Evolutionary conservation across 2,329 filamentous ascomycete species (phyloP).

Genomic region (Arthrobotrys conoides): DNA sequence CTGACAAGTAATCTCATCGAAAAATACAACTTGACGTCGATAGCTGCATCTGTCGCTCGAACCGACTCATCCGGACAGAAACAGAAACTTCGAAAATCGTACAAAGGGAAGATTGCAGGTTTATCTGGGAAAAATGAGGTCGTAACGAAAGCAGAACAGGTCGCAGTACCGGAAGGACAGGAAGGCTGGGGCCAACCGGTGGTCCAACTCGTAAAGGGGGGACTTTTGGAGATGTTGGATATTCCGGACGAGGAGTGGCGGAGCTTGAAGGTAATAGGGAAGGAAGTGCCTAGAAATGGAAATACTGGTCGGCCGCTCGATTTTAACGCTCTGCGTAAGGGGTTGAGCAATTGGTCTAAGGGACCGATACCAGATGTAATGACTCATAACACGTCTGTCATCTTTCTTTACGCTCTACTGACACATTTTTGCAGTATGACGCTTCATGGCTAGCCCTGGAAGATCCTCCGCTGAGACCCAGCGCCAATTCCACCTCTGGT

Average conservation of each 20-base stretch:
- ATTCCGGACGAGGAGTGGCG: slow-evolving; percentile 68
- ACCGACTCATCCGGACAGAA: slow-evolving; percentile 71
- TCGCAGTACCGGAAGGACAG: slow-evolving; percentile 61
- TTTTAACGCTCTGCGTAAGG: slow-evolving; percentile 55
- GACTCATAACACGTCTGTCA: slow-evolving; percentile 6
- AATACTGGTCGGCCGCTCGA: slow-evolving; percentile 48
- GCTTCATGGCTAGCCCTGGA: slow-evolving; percentile 64
- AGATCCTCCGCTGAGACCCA: slow-evolving; percentile 60
- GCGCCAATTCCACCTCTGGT: slow-evolving; percentile 47
- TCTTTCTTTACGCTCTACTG: slow-evolving; percentile 23
- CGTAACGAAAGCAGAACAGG: slow-evolving; percentile 67
- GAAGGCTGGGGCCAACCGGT: slow-evolving; percentile 62
- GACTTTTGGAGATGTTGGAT: slow-evolving; percentile 65
- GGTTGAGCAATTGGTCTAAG: slow-evolving; percentile 58
- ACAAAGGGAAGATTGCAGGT: slow-evolving; percentile 71
- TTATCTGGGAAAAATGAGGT: slow-evolving; percentile 69
- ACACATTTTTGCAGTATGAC: slow-evolving; percentile 62
- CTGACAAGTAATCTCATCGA: slow-evolving; percentile 70
- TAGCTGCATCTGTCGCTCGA: slow-evolving; percentile 70
- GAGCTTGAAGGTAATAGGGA: slow-evolving; percentile 66
- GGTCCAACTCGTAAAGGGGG: slow-evolving; percentile 52
- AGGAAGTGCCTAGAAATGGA: slow-evolving; percentile 65
- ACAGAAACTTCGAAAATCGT: slow-evolving; percentile 72
- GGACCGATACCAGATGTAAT: slow-evolving; percentile 58
- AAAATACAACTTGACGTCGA: slow-evolving; percentile 69